Percentiles rank a stretch among this genome's conserved stretches.
phyloP scores from a whole-genome alignment of 2,329 filamentous ascomycete genomes.

The Pestalotiopsis sp. region DNA sequence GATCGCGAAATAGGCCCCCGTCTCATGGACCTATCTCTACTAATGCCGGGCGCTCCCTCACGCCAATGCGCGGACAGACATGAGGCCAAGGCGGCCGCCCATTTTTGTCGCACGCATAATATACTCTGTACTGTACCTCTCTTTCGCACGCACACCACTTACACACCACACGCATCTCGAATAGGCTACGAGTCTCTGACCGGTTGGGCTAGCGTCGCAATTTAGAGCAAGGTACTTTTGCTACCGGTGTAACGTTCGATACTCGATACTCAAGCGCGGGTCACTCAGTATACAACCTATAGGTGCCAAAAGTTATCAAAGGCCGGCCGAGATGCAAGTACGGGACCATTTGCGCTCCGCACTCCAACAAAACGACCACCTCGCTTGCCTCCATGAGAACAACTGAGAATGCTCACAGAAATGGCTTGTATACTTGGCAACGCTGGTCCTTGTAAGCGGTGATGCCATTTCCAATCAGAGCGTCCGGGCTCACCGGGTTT shows the following conservation, averaged over 20 bases:
- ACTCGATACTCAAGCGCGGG: background rate
- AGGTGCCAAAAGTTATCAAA: background rate
- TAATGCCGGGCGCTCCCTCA: background rate
- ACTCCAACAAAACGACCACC: background rate
- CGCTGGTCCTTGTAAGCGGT: background rate
- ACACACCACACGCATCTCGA: background rate
- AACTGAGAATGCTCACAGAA: background rate
- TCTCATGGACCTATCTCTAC: background rate
- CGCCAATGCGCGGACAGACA: background rate
- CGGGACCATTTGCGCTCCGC: background rate
- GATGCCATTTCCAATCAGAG: background rate
- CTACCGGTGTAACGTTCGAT: constrained; percentile 5
- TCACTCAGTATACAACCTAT: background rate
- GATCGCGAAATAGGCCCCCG: background rate
- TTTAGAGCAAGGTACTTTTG: constrained; percentile 3
- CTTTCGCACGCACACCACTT: background rate
- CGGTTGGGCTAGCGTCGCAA: constrained; percentile 8
- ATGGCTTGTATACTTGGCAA: background rate
- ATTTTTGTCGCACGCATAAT: background rate
- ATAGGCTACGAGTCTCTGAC: constrained; percentile 1
- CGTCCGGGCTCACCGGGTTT: background rate
- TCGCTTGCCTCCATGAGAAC: background rate
- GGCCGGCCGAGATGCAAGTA: background rate
- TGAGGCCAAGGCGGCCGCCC: background rate
- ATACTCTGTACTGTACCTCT: background rate